Evolutionary conservation across 345 rosid genomes (phyloP), one percentile per base, ranked within the genome.

Genomic region (Bruguiera gymnorhiza): DNA sequence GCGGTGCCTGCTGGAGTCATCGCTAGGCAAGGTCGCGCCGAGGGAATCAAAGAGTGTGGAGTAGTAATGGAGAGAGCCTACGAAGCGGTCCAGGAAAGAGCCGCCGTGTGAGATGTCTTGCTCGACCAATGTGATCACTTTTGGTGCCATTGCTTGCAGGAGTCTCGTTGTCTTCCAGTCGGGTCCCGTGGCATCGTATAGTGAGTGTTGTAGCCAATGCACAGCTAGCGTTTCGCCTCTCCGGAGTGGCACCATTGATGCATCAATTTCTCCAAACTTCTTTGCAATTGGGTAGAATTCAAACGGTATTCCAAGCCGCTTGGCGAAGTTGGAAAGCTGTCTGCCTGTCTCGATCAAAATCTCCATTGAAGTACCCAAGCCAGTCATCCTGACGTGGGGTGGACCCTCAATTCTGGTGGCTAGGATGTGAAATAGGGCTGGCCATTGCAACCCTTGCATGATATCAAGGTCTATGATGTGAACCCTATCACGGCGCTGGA

Each of bases 401-500:
- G 91, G 85, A 21, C 94, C 94, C 69, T 85, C 91, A 0, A 66
- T 72, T 26, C 94, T 78, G 6, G 87, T 83, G 23, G 88, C 85
- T 0, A 88, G 78, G 81, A 88, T 88, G 77, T 88, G 94, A 63
- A 88, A 86, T 6, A 88, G 65, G 6, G 89, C 89, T 7, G 94
- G 94, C 94, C 94, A 88, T 75, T 86, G 94, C 55, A 88, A 62
- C 16, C 94, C 94, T 70, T 86, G 91, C 91, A 86, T 86, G 70
- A 88, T 82, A 60, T 88, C 91, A 1, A 88, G 83, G 73, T 88
- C 94, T 2, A 88, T 63, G 54, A 88, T 86, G 70, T 88, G 94
- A 58, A 88, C 91, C 63, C 73, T 73, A 3, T 83, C 82, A 4
- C 71, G 80, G 15, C 78, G 77, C 11, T 85, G 86, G 46, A 88